These are phyloP conservation scores for Cubamyces lactineus DNA, from an alignment of 768 basidiomycete genomes.

Conservation along the genomic window DNA sequence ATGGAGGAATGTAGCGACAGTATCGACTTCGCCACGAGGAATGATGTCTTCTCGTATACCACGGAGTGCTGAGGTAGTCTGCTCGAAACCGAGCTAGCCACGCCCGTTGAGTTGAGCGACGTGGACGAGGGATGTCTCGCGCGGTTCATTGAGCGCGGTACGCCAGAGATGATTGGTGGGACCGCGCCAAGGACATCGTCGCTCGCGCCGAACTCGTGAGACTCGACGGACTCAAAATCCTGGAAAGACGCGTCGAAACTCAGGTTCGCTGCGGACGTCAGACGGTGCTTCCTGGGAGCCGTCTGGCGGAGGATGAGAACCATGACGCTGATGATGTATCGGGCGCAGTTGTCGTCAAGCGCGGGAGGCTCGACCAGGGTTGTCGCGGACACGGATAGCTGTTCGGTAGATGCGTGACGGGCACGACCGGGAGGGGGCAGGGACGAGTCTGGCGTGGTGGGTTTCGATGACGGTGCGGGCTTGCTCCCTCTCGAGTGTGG, in stretches of 20 bases:
- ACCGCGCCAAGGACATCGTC: constrained; percentile 19
- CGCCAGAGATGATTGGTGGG: constrained; percentile 25
- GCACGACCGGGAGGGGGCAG: constrained; percentile 38
- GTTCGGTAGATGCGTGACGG: constrained; percentile 49
- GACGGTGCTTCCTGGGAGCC: constrained; percentile 52
- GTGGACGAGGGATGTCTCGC: constrained; percentile 24
- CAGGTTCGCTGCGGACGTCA: constrained; percentile 63
- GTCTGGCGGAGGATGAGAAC: constrained; percentile 81
- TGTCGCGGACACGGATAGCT: constrained; percentile 34
- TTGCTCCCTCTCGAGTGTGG: constrained; percentile 49
- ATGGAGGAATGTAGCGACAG: constrained; percentile 60
- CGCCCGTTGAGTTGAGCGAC: constrained; percentile 26
- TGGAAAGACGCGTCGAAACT: constrained; percentile 68
- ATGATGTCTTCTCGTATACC: constrained; percentile 35
- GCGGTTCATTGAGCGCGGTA: constrained; percentile 23
- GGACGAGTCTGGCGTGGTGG: constrained; percentile 40
- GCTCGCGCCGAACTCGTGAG: constrained; percentile 22
- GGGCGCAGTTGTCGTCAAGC: constrained; percentile 80
- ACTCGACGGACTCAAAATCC: constrained; percentile 68
- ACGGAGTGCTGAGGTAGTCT: constrained; percentile 24
- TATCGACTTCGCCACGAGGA: constrained; percentile 31
- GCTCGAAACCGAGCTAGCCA: constrained; percentile 17
- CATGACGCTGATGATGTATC: constrained; percentile 82
- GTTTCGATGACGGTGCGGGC: constrained; percentile 27
- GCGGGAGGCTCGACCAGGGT: constrained; percentile 63